These are phyloP conservation scores for Leptographium lundbergii DNA, from an alignment of 2,329 filamentous ascomycete genomes.

Conservation along the genomic window DNA sequence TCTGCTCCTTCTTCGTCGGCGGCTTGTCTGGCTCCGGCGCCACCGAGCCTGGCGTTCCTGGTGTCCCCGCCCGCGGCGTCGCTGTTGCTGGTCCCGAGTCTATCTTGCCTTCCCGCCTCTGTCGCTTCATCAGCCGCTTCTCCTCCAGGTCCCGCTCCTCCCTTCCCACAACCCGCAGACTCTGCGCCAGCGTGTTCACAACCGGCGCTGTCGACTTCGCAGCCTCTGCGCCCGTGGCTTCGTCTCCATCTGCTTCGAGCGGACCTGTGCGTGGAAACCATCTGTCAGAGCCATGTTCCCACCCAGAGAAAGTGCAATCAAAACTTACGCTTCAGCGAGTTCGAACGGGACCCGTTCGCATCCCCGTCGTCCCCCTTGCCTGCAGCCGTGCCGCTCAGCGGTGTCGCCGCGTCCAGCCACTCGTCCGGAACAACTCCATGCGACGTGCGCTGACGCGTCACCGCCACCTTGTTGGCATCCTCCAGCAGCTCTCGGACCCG, in stretches of 20 bases:
- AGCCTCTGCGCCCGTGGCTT: constrained; percentile 12
- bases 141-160: constrained; percentile 64
- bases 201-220: constrained; percentile 27
- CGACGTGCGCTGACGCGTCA: constrained; percentile 61
- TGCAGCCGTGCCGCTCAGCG: constrained; percentile 22
- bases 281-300: constrained; percentile 2
- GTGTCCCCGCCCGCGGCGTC: constrained; percentile 29
- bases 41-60: constrained; percentile 48
- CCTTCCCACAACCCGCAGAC: constrained; percentile 47
- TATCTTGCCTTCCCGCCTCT: constrained; percentile 46
- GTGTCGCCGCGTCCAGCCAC: constrained; percentile 58
- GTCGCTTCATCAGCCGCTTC: constrained; percentile 52
- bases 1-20: constrained; percentile 74
- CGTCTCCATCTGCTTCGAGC: constrained; percentile 29
- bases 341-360: constrained; percentile 40
- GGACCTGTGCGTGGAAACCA: constrained; percentile 21
- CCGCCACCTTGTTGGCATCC: constrained; percentile 59
- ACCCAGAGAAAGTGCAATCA: neutral
- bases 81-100: constrained; percentile 26
- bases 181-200: constrained; percentile 31
- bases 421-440: constrained; percentile 68
- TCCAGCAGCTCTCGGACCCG: constrained; percentile 63
- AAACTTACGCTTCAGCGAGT: constrained; percentile 48
- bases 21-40: constrained; percentile 55
- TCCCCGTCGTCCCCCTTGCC: constrained; percentile 25